Evolutionary conservation across 306 rosid species (phyloP).

Genomic region (Fragaria ananassa): DNA sequence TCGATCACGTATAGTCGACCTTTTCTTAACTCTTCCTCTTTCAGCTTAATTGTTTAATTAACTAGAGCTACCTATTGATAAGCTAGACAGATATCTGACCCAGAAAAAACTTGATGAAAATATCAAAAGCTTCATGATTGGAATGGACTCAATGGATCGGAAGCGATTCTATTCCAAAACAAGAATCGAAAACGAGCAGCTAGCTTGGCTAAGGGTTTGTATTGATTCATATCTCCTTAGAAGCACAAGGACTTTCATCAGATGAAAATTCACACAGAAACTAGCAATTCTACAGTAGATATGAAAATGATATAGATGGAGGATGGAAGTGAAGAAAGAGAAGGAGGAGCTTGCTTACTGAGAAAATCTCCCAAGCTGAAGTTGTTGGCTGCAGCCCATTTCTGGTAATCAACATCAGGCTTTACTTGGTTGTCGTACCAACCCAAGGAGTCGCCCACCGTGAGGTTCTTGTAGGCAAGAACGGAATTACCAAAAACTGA

Average conservation of each 20-base stretch:
- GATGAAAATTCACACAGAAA: background rate
- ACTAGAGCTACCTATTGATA: background rate
- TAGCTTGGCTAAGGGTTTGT: background rate
- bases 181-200: background rate
- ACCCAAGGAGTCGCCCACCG: conserved; percentile 87
- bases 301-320: too few relatives aligned
- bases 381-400: conserved; percentile 59
- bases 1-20: background rate
- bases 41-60: background rate
- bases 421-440: conserved; percentile 69
- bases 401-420: conserved; percentile 56
- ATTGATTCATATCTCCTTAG: background rate
- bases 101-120: background rate
- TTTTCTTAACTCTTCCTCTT: background rate
- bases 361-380: conserved; percentile 92
- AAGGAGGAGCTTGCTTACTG: conserved; percentile 39
- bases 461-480: conserved; percentile 70
- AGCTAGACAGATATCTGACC: background rate
- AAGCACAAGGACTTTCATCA: background rate
- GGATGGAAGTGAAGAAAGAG: background rate
- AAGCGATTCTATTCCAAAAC: background rate
- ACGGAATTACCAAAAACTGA: conserved; percentile 17
- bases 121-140: background rate
- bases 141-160: too few relatives aligned
- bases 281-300: background rate